Conservation (phyloP, 2,329 filamentous ascomycete genomes). For the Cercospora sp. region DNA sequence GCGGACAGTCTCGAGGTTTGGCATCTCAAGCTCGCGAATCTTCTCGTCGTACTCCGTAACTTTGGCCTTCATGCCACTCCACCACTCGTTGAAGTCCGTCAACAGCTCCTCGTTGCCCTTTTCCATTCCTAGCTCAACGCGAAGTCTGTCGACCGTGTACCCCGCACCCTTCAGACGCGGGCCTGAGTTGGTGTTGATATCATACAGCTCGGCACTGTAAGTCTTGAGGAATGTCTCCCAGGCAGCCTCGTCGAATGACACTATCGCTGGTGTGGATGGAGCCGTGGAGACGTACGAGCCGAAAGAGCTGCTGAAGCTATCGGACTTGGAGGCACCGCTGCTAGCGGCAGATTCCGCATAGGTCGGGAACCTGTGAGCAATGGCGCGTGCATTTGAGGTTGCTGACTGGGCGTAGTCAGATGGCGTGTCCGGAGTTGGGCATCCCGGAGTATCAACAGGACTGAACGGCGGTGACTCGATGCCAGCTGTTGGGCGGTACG, state of each 20-base stretch:
- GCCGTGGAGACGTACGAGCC: conserved; percentile 18
- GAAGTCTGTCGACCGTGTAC: conserved; percentile 32
- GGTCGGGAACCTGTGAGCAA: conserved; percentile 28
- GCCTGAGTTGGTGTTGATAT: conserved; percentile 43
- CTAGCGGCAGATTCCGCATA: conserved; percentile 10
- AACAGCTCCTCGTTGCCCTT: conserved; percentile 29
- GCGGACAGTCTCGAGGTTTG: conserved; percentile 23
- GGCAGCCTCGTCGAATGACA: conserved; percentile 33
- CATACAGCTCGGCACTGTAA: conserved; percentile 37
- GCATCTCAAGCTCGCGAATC: conserved; percentile 25
- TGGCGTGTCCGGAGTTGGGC: conserved; percentile 27
- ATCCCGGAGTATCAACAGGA: conserved; percentile 31
- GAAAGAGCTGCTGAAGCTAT: conserved; percentile 1
- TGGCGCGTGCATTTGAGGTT: conserved; percentile 23
- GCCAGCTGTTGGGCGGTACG: conserved; percentile 24
- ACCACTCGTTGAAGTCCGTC: conserved; percentile 44
- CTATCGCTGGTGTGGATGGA: conserved; percentile 14
- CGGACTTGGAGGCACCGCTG: background rate
- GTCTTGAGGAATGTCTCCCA: conserved; percentile 37
- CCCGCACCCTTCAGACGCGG: conserved; percentile 46
- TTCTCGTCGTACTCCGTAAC: conserved; percentile 38
- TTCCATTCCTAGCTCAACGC: conserved; percentile 27
- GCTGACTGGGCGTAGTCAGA: conserved; percentile 11
- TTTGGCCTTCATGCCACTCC: conserved; percentile 40
- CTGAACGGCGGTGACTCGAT: conserved; percentile 40